These are phyloP conservation scores for Heimioporus retisporus DNA, from an alignment of 1,284 basidiomycete genomes.

Conservation along the genomic window DNA sequence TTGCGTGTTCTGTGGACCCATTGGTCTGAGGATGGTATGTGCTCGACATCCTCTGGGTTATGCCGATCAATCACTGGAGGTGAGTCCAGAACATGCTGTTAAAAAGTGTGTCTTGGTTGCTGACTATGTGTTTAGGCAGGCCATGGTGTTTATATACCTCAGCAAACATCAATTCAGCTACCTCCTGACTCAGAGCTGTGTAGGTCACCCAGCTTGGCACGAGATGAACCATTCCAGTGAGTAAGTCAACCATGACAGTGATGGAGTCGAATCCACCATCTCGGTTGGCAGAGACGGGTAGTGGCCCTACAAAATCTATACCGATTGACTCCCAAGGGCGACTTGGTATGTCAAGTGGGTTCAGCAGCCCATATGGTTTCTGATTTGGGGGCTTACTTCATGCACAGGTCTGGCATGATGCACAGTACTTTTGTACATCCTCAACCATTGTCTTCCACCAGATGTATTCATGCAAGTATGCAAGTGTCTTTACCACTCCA, in stretches of 20 bases:
- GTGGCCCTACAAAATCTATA: neutral
- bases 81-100: too few species aligned
- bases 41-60: too few species aligned
- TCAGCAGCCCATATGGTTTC: neutral
- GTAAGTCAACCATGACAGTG: neutral
- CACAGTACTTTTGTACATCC: neutral
- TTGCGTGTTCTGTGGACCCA: too few species aligned
- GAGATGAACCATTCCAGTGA: neutral
- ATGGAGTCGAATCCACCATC: neutral
- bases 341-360: neutral
- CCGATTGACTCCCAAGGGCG: neutral
- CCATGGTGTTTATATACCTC: too few species aligned
- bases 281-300: neutral
- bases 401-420: neutral
- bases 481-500: neutral
- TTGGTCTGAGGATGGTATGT: too few species aligned
- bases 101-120: too few species aligned
- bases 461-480: neutral
- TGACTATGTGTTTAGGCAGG: too few species aligned
- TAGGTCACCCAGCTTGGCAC: too few species aligned
- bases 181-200: too few species aligned
- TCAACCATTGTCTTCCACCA: neutral
- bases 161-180: too few species aligned
- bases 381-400: neutral
- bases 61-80: too few species aligned